Conservation (phyloP, 805 yeast species). For the Saccharomycopsis synnaedendra region DNA sequence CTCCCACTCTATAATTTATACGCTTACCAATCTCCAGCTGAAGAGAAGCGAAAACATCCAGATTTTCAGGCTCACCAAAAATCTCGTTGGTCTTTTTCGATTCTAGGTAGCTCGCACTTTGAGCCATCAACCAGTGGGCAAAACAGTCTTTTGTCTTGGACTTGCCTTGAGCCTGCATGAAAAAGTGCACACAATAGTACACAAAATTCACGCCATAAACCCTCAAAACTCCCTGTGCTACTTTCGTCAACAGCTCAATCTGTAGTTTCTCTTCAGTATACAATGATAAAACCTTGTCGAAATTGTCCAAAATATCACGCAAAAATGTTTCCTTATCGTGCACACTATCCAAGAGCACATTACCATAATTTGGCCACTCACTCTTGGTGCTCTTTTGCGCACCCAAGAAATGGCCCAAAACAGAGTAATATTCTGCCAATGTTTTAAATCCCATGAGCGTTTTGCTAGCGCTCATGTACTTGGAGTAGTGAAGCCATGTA, state of each 20-base stretch:
- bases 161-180: constrained; percentile 18
- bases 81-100: neutral
- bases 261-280: neutral
- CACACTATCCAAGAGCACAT: neutral
- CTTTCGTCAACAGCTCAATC: constrained; percentile 5
- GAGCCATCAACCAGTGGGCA: neutral
- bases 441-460: too few relatives aligned
- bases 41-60: neutral
- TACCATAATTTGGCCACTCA: constrained; percentile 8
- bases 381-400: constrained; percentile 1
- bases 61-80: neutral
- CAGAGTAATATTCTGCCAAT: too few relatives aligned
- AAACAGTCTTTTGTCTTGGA: constrained; percentile 5
- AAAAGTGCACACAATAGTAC: constrained; percentile 33
- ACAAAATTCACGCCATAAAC: constrained; percentile 37
- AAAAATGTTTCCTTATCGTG: neutral
- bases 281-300: constrained; percentile 3
- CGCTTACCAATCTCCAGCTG: neutral
- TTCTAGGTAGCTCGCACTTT: constrained; percentile 3
- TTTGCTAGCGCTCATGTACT: too few relatives aligned
- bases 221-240: constrained; percentile 18
- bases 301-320: constrained; percentile 2
- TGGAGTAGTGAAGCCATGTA: too few relatives aligned
- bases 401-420: too few relatives aligned
- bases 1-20: constrained; percentile 1